Evolutionary conservation across 805 yeast species (phyloP), one percentile per base, ranked within the genome.

Genomic region (Myxozyma nipponensis): DNA sequence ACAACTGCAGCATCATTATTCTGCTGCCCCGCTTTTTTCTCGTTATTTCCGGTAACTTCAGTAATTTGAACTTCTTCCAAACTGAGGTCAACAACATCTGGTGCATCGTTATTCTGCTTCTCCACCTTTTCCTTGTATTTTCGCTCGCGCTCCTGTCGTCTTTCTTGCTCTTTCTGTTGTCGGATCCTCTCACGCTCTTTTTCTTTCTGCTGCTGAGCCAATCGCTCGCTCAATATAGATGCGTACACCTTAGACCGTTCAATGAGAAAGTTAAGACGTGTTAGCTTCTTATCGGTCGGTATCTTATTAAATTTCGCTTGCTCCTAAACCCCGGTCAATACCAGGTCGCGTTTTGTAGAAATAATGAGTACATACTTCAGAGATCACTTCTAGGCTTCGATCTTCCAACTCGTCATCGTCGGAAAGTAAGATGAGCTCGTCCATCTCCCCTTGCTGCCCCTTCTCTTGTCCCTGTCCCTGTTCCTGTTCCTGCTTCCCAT

Each of bases 171-270:
- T 24, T 39, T 5, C 26, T 56, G 63, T 50, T 63, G 66, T 76
- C 13, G 7, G 32, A 9, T 13, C 32, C 13, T 13, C 7, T 28
- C 13, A 13, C 32, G 32, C 63, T 24, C 56, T 26, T 54, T 46
- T 3, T 41, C 54, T 6, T 50, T 19, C 42, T 56, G 59, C 44
- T 54, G 56, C 39, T 54, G 56, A 30, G 32, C 39, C 39, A 91
- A 74, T 9, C 90, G 83, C 45, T 88, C 90, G 2, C 95, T 81
- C 38, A 91, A 86, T 57, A 91, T 87, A 54, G 83, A 79, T 1
- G 97, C 84, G 67, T 87, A 91, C 1, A 90, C 78, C 63, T 88
- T 90, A 17, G 96, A 86, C 63, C 86, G 83, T 61, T 85, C 84
- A n/a, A 91, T 88, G 56, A 91, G 73, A 34, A 79, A 81, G 50